Conservation (phyloP, 257 asterid species). For the Osmanthus fragrans region DNA sequence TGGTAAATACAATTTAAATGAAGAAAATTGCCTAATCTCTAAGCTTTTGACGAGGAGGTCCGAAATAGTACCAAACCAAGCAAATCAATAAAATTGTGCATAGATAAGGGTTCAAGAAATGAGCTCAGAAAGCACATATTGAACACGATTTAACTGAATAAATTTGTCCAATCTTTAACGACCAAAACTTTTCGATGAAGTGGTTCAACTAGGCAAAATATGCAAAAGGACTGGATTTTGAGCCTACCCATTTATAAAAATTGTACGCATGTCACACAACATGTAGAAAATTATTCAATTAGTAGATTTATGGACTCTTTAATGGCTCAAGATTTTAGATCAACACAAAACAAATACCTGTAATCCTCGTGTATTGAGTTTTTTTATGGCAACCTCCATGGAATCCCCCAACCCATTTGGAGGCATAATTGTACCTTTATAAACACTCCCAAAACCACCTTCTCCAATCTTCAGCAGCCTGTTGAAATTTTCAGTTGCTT, state of each 20-base stretch:
- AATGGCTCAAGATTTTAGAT: too few species aligned
- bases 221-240: too few species aligned
- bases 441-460: slow-evolving; percentile 94
- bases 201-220: too few species aligned
- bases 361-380: slow-evolving; percentile 67
- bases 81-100: background rate
- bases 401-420: slow-evolving; percentile 42
- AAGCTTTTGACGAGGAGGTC: background rate
- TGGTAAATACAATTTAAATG: background rate
- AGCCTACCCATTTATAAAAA: too few species aligned
- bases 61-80: background rate
- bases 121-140: too few species aligned
- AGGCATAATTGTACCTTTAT: slow-evolving; percentile 61
- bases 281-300: too few species aligned
- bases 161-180: background rate
- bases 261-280: too few species aligned
- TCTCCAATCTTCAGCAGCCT: slow-evolving; percentile 75
- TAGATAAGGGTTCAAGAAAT: too few species aligned
- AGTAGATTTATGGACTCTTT: too few species aligned
- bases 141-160: background rate
- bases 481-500: slow-evolving; percentile 70
- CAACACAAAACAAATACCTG: slow-evolving; percentile 48
- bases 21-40: background rate
- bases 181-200: too few species aligned
- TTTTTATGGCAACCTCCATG: slow-evolving; percentile 73